Conservation (phyloP, 352 stramenopile species). For the Thalassiosira ordinaria region DNA sequence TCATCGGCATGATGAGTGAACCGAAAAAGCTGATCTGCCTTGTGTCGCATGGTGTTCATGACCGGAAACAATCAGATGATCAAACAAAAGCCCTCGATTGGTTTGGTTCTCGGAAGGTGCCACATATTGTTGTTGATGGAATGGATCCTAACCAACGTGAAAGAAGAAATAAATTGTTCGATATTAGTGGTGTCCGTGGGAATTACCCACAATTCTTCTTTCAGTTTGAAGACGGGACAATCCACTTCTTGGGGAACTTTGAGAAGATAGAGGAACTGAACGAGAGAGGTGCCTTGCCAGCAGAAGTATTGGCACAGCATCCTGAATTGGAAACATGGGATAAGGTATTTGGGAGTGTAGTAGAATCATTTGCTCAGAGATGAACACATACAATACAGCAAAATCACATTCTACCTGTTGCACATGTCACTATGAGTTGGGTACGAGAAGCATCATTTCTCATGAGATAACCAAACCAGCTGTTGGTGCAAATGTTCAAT, state of each 20-base stretch:
- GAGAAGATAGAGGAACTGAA: conserved; percentile 68
- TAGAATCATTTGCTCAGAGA: conserved; percentile 49
- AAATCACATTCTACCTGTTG: too few relatives aligned
- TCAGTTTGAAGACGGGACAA: conserved; percentile 37
- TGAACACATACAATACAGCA: too few relatives aligned
- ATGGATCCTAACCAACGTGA: conserved; percentile 59
- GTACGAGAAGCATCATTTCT: too few relatives aligned
- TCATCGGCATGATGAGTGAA: conserved; percentile 37
- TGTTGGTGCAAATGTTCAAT: too few relatives aligned
- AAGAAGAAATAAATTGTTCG: conserved; percentile 72
- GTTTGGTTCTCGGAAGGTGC: conserved; percentile 42
- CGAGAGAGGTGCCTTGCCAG: conserved; percentile 57
- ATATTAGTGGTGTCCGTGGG: conserved; percentile 66
- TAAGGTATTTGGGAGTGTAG: conserved; percentile 63
- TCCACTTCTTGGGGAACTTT: conserved; percentile 59
- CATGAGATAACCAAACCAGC: too few relatives aligned
- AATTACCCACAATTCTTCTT: conserved; percentile 85
- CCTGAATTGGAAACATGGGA: conserved; percentile 70
- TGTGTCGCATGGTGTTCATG: conserved; percentile 44
- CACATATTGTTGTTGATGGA: conserved; percentile 66
- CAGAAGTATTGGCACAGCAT: conserved; percentile 64
- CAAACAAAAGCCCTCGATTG: conserved; percentile 39
- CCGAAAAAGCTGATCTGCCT: conserved; percentile 51
- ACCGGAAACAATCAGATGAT: conserved; percentile 45
- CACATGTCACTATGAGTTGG: too few relatives aligned